phyloP scores from a whole-genome alignment of 2,329 filamentous ascomycete species.

The Exophiala calicioides region DNA sequence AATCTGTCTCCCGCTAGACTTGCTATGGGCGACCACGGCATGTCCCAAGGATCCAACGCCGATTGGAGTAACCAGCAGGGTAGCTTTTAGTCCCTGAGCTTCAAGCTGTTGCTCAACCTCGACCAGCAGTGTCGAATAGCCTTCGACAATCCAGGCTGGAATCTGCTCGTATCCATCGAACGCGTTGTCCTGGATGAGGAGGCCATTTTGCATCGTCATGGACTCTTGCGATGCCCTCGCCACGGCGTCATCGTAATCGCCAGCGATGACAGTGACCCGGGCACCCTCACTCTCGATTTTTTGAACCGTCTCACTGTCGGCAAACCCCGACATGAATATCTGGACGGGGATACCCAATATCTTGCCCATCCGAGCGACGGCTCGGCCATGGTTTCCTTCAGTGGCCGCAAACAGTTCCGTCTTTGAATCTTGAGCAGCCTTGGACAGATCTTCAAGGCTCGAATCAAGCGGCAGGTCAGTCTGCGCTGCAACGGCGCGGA shows the following conservation, averaged over 20 bases:
- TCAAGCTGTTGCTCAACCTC: slow-evolving; percentile 67
- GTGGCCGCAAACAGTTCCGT: slow-evolving; percentile 64
- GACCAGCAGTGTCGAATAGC: slow-evolving; percentile 70
- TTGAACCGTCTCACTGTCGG: slow-evolving; percentile 51
- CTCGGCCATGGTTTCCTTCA: slow-evolving; percentile 76
- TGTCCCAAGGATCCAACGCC: slow-evolving; percentile 74
- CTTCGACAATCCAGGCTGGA: slow-evolving; percentile 74
- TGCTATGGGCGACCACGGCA: slow-evolving; percentile 67
- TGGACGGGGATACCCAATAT: slow-evolving; percentile 57
- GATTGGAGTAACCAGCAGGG: slow-evolving; percentile 63
- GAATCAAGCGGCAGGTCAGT: slow-evolving; percentile 48
- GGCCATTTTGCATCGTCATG: slow-evolving; percentile 36
- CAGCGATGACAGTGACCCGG: slow-evolving; percentile 54
- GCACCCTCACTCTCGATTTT: slow-evolving; percentile 66
- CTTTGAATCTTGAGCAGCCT: slow-evolving; percentile 33
- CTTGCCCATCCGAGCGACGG: slow-evolving; percentile 67
- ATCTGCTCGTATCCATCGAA: slow-evolving; percentile 68
- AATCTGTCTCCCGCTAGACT: slow-evolving; percentile 41
- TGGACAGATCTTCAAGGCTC: slow-evolving; percentile 47
- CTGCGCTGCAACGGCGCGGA: slow-evolving; percentile 53
- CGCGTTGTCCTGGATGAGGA: slow-evolving; percentile 67
- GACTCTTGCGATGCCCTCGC: slow-evolving; percentile 46
- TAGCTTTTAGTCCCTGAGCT: slow-evolving; percentile 42
- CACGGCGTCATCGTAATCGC: slow-evolving; percentile 66
- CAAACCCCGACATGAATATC: slow-evolving; percentile 64